Evolutionary conservation across 768 basidiomycete genomes (phyloP).

Genomic region (Erythrobasidium yunnanense): DNA sequence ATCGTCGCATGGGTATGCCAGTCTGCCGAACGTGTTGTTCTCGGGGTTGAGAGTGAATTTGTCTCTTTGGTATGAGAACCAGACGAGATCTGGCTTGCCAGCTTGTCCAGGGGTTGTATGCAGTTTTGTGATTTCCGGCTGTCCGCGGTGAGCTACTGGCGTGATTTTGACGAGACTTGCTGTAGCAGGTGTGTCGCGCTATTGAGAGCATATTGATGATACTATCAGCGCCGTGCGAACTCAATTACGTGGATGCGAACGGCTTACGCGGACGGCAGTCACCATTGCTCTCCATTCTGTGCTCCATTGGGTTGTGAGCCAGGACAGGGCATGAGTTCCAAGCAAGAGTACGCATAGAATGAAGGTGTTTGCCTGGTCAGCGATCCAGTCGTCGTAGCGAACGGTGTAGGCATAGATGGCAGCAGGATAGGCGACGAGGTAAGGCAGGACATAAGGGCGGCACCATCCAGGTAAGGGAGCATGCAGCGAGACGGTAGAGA

Average conservation of each 20-base stretch:
- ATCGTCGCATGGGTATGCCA: slow-evolving; percentile 77
- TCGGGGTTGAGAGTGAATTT: slow-evolving; percentile 63
- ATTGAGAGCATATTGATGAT: neutral
- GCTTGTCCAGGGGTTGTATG: neutral
- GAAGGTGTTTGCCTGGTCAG: slow-evolving; percentile 51
- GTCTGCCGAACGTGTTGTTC: slow-evolving; percentile 58
- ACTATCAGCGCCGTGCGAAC: slow-evolving; percentile 29
- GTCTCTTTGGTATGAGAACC: slow-evolving; percentile 90
- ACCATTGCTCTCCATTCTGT: slow-evolving; percentile 64
- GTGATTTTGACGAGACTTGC: slow-evolving; percentile 74
- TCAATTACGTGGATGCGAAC: neutral
- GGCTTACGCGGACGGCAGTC: slow-evolving; percentile 60
- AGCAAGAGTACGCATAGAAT: slow-evolving; percentile 75
- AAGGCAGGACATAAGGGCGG: slow-evolving; percentile 43
- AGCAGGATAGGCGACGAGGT: slow-evolving; percentile 43
- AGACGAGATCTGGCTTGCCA: slow-evolving; percentile 43
- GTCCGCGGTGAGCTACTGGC: slow-evolving; percentile 68
- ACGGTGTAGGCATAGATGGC: slow-evolving; percentile 63
- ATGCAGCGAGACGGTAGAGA: slow-evolving; percentile 42
- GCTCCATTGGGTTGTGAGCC: slow-evolving; percentile 83
- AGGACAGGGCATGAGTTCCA: slow-evolving; percentile 80
- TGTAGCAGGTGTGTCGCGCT: slow-evolving; percentile 52
- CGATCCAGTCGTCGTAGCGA: slow-evolving; percentile 31
- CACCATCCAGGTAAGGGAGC: slow-evolving; percentile 41
- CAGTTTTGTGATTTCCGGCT: slow-evolving; percentile 69